Evolutionary conservation across 176 grass and related monocot species (phyloP).

Genomic region (Eragrostis nindensis): DNA sequence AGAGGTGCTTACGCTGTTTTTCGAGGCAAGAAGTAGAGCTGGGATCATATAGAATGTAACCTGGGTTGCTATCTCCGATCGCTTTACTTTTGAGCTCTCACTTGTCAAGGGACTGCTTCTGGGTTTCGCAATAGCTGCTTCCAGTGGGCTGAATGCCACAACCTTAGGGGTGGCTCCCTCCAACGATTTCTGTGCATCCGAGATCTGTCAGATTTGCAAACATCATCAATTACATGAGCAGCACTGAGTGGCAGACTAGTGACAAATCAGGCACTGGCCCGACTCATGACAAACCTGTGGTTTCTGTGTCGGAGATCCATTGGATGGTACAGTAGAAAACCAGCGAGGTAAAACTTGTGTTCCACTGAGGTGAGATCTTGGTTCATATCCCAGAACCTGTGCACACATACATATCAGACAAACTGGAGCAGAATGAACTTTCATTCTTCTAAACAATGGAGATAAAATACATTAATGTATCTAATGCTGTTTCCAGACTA

Average conservation of each 20-base stretch:
- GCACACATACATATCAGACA: constrained; percentile 9
- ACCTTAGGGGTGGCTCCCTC: constrained; percentile 52
- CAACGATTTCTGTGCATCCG: constrained; percentile 29
- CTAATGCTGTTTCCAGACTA: background rate
- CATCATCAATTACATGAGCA: constrained; percentile 29
- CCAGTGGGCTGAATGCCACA: constrained; percentile 73
- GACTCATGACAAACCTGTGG: constrained; percentile 39
- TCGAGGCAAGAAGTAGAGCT: constrained; percentile 66
- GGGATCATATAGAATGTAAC: constrained; percentile 79
- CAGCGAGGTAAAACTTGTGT: constrained; percentile 43
- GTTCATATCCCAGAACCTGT: constrained; percentile 49
- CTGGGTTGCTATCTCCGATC: constrained; percentile 59
- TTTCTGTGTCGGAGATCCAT: constrained; percentile 48
- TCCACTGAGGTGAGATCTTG: constrained; percentile 28
- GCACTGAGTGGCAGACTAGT: constrained; percentile 25
- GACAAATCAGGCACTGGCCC: constrained; percentile 21
- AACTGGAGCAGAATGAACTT: constrained; percentile 10
- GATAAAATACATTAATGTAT: background rate
- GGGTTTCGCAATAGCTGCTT: constrained; percentile 54
- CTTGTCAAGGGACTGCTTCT: constrained; percentile 64
- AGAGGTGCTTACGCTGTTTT: constrained; percentile 60
- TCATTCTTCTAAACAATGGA: constrained; percentile 9
- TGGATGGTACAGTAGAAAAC: constrained; percentile 50
- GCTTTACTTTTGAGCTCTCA: constrained; percentile 77
- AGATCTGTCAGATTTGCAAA: constrained; percentile 44